phyloP scores from a whole-genome alignment of 306 rosid genomes.

The Malus fusca region DNA sequence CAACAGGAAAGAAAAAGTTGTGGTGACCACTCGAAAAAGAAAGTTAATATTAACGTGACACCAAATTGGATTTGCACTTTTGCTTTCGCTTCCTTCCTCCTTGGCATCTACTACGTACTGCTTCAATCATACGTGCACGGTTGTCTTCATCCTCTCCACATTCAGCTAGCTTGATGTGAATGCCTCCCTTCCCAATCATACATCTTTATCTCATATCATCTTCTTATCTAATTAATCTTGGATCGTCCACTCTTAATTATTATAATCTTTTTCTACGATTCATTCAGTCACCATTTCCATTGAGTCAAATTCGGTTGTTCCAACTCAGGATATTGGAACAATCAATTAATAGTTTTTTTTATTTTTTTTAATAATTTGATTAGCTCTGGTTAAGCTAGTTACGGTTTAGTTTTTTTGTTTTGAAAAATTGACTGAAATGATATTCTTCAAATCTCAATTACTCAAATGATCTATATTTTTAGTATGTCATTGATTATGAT shows the following conservation, averaged over 20 bases:
- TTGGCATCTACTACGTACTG: constrained; percentile 8
- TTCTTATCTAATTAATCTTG: constrained; percentile 41
- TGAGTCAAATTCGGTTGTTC: not conserved
- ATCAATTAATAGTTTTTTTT: not conserved
- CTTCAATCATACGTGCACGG: not conserved
- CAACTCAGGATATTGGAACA: not conserved
- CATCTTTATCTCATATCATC: constrained; percentile 32
- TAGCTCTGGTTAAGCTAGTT: not conserved
- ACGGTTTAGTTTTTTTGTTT: no score
- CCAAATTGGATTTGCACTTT: not conserved
- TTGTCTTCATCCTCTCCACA: constrained; percentile 23
- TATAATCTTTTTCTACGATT: constrained; percentile 10
- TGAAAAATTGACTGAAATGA: no score
- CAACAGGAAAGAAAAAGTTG: constrained; percentile 3
- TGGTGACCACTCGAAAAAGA: constrained; percentile 15
- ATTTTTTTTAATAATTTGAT: not conserved
- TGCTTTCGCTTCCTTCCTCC: not conserved
- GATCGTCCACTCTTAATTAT: constrained; percentile 12
- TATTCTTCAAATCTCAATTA: no score
- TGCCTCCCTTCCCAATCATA: constrained; percentile 5
- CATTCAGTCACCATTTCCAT: not conserved
- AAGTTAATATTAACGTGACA: not conserved
- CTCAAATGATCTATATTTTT: no score
- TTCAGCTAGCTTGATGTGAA: constrained; percentile 12
- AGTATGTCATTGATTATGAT: no score